Evolutionary conservation across 1,284 basidiomycete species (phyloP).

Genomic region (Omphalotus olearius): DNA sequence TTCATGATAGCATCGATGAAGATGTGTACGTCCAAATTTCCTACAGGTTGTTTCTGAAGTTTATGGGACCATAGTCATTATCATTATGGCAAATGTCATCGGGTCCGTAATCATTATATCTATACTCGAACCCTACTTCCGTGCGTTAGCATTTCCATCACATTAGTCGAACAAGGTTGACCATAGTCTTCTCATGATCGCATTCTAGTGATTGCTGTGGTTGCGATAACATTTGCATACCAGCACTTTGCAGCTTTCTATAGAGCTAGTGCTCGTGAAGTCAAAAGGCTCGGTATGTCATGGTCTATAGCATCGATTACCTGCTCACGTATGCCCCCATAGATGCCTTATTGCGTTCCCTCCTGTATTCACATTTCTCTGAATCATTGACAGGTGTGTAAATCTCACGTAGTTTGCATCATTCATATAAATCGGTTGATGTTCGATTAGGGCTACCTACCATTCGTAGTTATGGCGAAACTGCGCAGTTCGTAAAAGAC

Average conservation of each 20-base stretch:
- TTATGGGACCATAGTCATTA: slow-evolving; percentile 31
- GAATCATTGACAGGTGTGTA: slow-evolving; percentile 63
- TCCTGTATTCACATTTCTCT: slow-evolving; percentile 78
- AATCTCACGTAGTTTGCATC: too few relatives aligned
- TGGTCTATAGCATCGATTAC: neutral
- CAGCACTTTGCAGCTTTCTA: slow-evolving; percentile 60
- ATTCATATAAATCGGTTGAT: too few relatives aligned
- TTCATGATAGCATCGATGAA: slow-evolving; percentile 52
- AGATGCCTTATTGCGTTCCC: slow-evolving; percentile 64
- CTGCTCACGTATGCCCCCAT: slow-evolving; percentile 9
- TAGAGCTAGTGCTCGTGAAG: slow-evolving; percentile 62
- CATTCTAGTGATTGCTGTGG: slow-evolving; percentile 44
- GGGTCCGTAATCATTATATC: slow-evolving; percentile 66
- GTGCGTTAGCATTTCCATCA: slow-evolving; percentile 27
- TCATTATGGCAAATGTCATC: slow-evolving; percentile 48
- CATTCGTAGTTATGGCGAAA: slow-evolving; percentile 69
- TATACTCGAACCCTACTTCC: slow-evolving; percentile 69
- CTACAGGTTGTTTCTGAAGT: slow-evolving; percentile 5
- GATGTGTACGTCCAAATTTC: slow-evolving; percentile 41
- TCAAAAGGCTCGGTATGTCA: slow-evolving; percentile 59
- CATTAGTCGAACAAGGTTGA: neutral
- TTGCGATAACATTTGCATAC: slow-evolving; percentile 47
- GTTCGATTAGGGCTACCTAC: slow-evolving; percentile 53
- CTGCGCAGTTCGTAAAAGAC: slow-evolving; percentile 56
- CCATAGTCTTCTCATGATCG: neutral